phyloP scores from a whole-genome alignment of 2,329 filamentous ascomycete genomes.

The Blumeriella jaapii region DNA sequence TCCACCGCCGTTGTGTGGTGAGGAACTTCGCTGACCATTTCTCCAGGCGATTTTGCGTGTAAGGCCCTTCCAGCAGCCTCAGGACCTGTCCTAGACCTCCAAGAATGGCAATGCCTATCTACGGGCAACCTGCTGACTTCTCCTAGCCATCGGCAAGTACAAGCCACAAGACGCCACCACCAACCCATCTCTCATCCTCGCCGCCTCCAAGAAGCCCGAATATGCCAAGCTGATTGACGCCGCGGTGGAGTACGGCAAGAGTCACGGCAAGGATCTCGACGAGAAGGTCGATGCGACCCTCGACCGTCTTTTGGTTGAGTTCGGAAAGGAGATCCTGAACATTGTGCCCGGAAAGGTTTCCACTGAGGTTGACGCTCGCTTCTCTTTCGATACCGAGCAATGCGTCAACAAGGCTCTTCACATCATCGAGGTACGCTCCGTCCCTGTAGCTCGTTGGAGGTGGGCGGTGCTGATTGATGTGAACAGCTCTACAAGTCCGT shows the following conservation, averaged over 20 bases:
- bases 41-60: conserved; percentile 65
- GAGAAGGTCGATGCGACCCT: conserved; percentile 81
- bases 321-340: conserved; percentile 93
- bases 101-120: conserved; percentile 1
- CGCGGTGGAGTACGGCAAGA: conserved; percentile 79
- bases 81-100: no score
- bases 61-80: conserved; percentile 34
- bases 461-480: neutral
- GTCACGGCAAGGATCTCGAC: conserved; percentile 55
- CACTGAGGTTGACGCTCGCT: conserved; percentile 91
- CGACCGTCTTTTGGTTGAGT: conserved; percentile 91
- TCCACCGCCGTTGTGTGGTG: conserved; percentile 1
- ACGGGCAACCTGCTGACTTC: conserved; percentile 10
- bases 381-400: conserved; percentile 89
- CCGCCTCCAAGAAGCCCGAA: conserved; percentile 94
- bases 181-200: conserved; percentile 97
- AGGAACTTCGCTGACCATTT: conserved; percentile 14
- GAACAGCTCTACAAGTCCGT: conserved; percentile 81
- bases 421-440: conserved; percentile 82
- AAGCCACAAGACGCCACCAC: conserved; percentile 99
- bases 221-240: conserved; percentile 86
- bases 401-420: conserved; percentile 92
- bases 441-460: neutral
- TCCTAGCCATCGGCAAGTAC: conserved; percentile 89
- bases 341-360: conserved; percentile 98